Conservation (phyloP, 2,329 filamentous ascomycete species). For the Trichoderma lentiforme region DNA sequence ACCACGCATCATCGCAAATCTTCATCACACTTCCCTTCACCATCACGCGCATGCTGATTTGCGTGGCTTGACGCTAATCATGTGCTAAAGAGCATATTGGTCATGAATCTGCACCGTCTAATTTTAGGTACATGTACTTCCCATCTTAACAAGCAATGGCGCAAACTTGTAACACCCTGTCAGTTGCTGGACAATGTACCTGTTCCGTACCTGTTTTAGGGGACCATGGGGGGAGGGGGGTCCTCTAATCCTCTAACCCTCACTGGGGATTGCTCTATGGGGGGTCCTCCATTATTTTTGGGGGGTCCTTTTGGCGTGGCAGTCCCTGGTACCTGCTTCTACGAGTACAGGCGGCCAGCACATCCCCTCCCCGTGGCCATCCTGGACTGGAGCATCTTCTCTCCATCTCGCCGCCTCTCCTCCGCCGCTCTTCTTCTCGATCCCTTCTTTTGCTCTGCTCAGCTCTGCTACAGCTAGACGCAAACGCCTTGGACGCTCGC, state of each 20-base stretch:
- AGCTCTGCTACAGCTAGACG: not conserved
- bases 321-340: constrained; percentile 19
- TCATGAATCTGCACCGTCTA: constrained; percentile 9
- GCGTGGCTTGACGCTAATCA: constrained; percentile 6
- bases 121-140: constrained; percentile 16
- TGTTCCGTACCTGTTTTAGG: constrained; percentile 2
- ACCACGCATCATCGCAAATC: not conserved
- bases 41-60: constrained; percentile 1
- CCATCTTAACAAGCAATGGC: not conserved
- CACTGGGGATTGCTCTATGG: not conserved
- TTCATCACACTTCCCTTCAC: not conserved
- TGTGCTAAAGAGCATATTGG: constrained; percentile 1
- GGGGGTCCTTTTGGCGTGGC: constrained; percentile 1
- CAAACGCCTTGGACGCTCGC: not conserved
- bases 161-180: constrained; percentile 10
- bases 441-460: not conserved
- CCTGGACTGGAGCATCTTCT: not conserved
- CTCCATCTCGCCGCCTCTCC: constrained; percentile 1
- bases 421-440: not conserved
- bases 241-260: not conserved
- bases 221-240: constrained; percentile 2
- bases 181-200: not conserved
- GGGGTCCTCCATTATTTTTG: not conserved
- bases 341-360: constrained; percentile 4
- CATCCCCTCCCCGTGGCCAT: constrained; percentile 11